Evolutionary conservation across 345 rosid species (phyloP).

Genomic region (Psidium friedrichsthalianum): DNA sequence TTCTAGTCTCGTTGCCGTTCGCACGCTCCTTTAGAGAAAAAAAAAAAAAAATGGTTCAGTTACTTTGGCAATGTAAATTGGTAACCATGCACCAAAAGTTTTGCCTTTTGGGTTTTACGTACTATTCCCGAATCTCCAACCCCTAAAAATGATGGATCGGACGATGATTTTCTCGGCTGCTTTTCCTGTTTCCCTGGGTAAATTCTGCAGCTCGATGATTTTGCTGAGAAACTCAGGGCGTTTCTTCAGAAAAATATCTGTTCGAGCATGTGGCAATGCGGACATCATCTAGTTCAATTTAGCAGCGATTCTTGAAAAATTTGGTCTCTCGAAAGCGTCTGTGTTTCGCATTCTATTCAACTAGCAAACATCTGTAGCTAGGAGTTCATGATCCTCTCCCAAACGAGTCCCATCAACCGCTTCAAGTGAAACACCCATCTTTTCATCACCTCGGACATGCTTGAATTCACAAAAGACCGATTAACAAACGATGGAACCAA

Average conservation of each 20-base stretch:
- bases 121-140: background rate
- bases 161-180: background rate
- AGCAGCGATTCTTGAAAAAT: background rate
- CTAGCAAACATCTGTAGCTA: background rate
- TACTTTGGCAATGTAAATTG: background rate
- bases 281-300: background rate
- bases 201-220: background rate
- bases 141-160: background rate
- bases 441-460: background rate
- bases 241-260: background rate
- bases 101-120: background rate
- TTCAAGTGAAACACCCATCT: background rate
- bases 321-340: background rate
- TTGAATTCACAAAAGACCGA: background rate
- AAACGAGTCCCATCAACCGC: background rate
- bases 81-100: background rate
- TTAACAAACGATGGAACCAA: background rate
- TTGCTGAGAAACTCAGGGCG: background rate
- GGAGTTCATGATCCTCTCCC: background rate
- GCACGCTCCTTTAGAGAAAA: background rate
- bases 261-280: background rate
- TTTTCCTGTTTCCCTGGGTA: background rate
- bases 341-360: background rate
- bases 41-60: background rate
- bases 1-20: background rate